Base-by-base conservation (phyloP, 345 rosid genomes). In the Schrenkiella parvula region DNA sequence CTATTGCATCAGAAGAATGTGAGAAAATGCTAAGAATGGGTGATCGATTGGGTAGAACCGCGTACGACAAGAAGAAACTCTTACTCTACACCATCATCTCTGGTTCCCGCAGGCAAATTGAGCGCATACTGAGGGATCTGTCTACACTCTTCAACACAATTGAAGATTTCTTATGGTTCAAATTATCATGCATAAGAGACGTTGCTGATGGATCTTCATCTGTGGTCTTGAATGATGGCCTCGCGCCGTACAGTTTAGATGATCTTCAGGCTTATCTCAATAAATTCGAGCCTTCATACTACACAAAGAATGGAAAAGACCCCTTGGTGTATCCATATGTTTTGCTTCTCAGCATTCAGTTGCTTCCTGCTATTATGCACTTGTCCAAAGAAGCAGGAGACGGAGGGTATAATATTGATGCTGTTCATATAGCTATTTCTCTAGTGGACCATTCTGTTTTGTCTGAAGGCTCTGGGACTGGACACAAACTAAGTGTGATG, bases 141-240 rank as follows among this genome's bases (percentile, higher is more conserved):
- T 89, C 92, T 4, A 86, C 96, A 13, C 89, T 90, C 73, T 95
- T 92, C 73, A 83, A 78, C 66, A 92, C 98, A 6, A 95, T 95
- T 71, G 99, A 95, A 83, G 98, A 95, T 80, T 95, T 95, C 81
- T 58, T 95, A 84, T 95, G 99, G 99, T 92, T 88, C 82, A 85
- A 86, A 75, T 70, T 95, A 70, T 81, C 98, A 72, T 87, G 91
- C 65, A 79, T 88, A 47, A 85, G 88, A 42, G 98, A 95, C 50
- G 59, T 73, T 43, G 54, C 85, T 57, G 69, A 75, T 64, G 93
- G 85, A 64, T 73, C 89, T 66, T 80, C 99, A 64, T 80, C 91
- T 77, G 81, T 77, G 68, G 74, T 84, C 70, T 73, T 84, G 77
- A 85, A 76, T 71, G 99, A 95, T 78, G 90, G 93, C 54, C 84